Evolutionary conservation across 2,329 filamentous ascomycete species (phyloP), one percentile per base, ranked within the genome.

Genomic region (Orbilia oligospora): DNA sequence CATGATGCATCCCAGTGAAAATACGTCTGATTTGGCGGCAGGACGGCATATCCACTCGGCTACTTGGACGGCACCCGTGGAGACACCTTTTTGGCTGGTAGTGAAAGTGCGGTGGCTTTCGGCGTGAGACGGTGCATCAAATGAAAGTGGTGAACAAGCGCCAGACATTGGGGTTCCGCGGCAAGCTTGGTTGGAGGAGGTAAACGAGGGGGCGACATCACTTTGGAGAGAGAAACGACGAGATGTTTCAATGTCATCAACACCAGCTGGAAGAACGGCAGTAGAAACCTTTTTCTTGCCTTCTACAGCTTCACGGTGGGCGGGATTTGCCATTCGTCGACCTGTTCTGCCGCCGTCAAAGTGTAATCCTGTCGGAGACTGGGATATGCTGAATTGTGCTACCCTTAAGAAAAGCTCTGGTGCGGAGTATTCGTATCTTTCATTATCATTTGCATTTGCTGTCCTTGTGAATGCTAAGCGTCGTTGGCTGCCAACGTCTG

Each of bases 1-100:
- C 77, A 91, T 91, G 65, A 93, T 87, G 83, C 91, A 92, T 9
- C 89, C 92, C 0, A 93, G 86, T 2, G 91, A 92, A 84, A 92
- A 94, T 20, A 94, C 86, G 82, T 94, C 92, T 53, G 90, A 89
- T 77, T 83, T 82, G 16, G 76, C 76, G 16, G 76, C 76, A 9
- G 76, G 76, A 4, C 76, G 64, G 20, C 70, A 79, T n/a, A 79
- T 53, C 76, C 76, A 79, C 46, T 79, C 76, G 5, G 70, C 76
- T n/a, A 79, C 76, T 36, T 75, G 69, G 6, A 79, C 76, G n/a
- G 71, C 71, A n/a, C 71, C 75, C 9, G 61, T 65, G 2, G 75
- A 78, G 8, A 72, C 68, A n/a, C 75, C 75, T 24, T 72, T 78
- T 18, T 63, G 68, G 14, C 64, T 71, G 9, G 75, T 83, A 3